These are phyloP conservation scores for Candida ovalis DNA, from an alignment of 805 yeast species.

Conservation along the genomic window DNA sequence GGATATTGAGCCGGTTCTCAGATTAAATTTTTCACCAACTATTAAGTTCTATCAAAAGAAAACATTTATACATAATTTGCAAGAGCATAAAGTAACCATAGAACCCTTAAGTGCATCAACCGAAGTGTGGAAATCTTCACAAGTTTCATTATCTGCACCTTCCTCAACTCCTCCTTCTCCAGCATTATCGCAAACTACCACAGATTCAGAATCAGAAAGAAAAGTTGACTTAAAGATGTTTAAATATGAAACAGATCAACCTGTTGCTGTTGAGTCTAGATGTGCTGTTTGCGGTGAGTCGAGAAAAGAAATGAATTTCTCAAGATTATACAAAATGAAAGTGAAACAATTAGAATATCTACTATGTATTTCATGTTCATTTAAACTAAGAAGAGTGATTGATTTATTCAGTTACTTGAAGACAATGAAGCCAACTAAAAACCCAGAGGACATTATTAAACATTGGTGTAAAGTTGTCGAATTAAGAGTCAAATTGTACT, in stretches of 20 bases:
- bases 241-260: constrained; percentile 41
- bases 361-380: constrained; percentile 77
- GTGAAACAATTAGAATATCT: constrained; percentile 47
- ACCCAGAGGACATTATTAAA: constrained; percentile 36
- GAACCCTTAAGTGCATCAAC: constrained; percentile 87
- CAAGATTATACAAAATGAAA: constrained; percentile 70
- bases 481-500: constrained; percentile 70
- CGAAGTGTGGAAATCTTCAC: constrained; percentile 55
- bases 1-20: constrained; percentile 74
- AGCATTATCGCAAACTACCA: constrained; percentile 8
- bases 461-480: constrained; percentile 65
- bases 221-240: constrained; percentile 16
- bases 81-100: constrained; percentile 76
- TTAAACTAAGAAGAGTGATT: constrained; percentile 75
- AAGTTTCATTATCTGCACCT: constrained; percentile 10
- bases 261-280: constrained; percentile 69
- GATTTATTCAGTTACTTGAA: constrained; percentile 78
- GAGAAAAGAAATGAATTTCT: constrained; percentile 66
- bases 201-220: constrained; percentile 10
- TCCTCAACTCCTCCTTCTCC: constrained; percentile 14
- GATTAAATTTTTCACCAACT: constrained; percentile 61
- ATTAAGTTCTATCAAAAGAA: constrained; percentile 56
- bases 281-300: constrained; percentile 85
- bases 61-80: constrained; percentile 58
- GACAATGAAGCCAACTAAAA: constrained; percentile 28